Base-by-base conservation (phyloP, 2,329 filamentous ascomycete species). In the Neobulgaria alba region DNA sequence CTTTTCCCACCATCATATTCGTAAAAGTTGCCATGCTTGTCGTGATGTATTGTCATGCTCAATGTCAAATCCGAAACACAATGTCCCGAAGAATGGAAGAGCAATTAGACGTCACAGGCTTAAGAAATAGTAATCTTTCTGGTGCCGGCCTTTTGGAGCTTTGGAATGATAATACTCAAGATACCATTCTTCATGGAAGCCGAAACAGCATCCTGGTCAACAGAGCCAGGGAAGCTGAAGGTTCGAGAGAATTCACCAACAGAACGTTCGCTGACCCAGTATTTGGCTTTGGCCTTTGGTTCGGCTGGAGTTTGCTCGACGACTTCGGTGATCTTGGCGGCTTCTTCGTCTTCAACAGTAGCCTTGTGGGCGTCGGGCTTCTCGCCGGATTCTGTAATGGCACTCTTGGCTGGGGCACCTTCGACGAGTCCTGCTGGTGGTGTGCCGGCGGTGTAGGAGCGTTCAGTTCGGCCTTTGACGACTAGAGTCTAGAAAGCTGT, bases 401-500 rank as follows among this genome's bases (percentile, higher is more conserved):
- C 59, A n/a, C 58, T 64, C 47, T 52, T 59, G 42, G 47, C 36
- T 52, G 32, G 55, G 45, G 49, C 43, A 23, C 57, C 63, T 48
- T 77, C 71, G 40, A 77, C 63, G 36, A 67, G 61, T 36, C 64
- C 68, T 19, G 72, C 65, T 21, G 72, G 62, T 2, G 48, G 48
- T 19, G 47, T 53, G 9, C 69, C 65, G 7, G 67, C 69, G 43
- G 73, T 73, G 29, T 75, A 64, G 45, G 75, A 66, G 51, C 79
- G 75, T 63, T 88, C 83, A 41, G 77, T 72, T 49, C 71, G 76
- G 56, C 85, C 85, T 43, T 75, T 76, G 59, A 92, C 69, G 48
- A 77, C 71, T 32, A 90, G 66, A 12, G 82, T 88, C 65, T 85
- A 79, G 31, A 73, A 68, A 58, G 90, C 84, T 43, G 77, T 79